A percentile compares a stretch with the other conserved stretches of the same genome.
Evolutionary conservation across 768 basidiomycete genomes (phyloP).

Genomic region (Panellus pusillus): DNA sequence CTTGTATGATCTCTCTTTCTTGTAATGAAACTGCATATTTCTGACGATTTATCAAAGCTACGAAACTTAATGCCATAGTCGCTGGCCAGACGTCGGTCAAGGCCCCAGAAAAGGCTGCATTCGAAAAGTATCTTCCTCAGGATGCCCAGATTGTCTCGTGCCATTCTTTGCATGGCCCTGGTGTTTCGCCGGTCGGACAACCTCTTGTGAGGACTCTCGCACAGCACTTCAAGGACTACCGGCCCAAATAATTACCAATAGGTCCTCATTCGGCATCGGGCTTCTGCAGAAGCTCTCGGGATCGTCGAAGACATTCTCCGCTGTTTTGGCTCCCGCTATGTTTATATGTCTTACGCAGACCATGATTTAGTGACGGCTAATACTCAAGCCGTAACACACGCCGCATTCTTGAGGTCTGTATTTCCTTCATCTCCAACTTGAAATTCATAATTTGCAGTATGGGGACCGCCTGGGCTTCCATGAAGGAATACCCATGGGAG

Average conservation of each 20-base stretch:
- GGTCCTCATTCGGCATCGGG: conserved; percentile 90
- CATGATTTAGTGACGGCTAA: conserved; percentile 97
- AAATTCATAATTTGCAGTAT: conserved; percentile 55
- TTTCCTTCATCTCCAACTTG: not conserved
- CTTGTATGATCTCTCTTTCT: conserved; percentile 58
- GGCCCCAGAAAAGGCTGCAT: conserved; percentile 87
- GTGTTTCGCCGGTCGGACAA: conserved; percentile 84
- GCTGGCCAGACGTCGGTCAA: conserved; percentile 97
- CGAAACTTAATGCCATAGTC: conserved; percentile 89
- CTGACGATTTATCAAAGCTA: conserved; percentile 51
- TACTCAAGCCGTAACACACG: conserved; percentile 97
- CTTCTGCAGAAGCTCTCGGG: conserved; percentile 64
- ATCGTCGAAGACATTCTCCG: conserved; percentile 83
- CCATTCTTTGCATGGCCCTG: conserved; percentile 94
- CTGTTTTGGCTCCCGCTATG: conserved; percentile 80
- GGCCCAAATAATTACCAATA: conserved; percentile 28
- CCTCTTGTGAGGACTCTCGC: conserved; percentile 65
- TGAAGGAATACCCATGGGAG: conserved; percentile 90
- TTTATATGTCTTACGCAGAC: conserved; percentile 93
- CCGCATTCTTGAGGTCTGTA: conserved; percentile 87
- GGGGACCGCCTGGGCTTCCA: conserved; percentile 93
- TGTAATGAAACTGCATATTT: not conserved
- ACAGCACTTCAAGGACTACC: not conserved
- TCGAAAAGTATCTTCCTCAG: conserved; percentile 81
- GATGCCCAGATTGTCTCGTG: conserved; percentile 91